Base-by-base conservation (phyloP, 2,329 filamentous ascomycete genomes). In the Sporothrix brasiliensis region DNA sequence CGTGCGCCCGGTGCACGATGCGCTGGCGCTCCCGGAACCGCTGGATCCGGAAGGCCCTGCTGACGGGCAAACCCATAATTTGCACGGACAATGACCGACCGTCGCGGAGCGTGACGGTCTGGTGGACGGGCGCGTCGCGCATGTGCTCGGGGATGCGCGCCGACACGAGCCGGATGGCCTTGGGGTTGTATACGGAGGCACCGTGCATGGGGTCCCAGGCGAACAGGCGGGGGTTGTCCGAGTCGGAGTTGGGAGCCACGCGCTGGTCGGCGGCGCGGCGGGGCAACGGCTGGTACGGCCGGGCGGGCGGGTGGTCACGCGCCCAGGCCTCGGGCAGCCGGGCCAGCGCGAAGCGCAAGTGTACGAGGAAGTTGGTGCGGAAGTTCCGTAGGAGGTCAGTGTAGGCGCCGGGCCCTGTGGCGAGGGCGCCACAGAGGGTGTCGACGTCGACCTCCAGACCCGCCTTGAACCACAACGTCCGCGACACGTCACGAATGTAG, bases 301-400 rank as follows among this genome's bases (percentile, higher is more conserved):
- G 52, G 30, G n/a, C 9, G 2, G 21, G 34, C n/a, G 53, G 41
- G 63, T 66, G 34, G 47, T 69, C 24, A 14, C 52, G 53, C 7
- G 60, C 49, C 52, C 65, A 68, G 24, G 34, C 21, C 41, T 69
- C 53, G 58, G 68, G 47, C 58, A 69, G 50, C 2, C 21, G 34
- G 16, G 39, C 39, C 24, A 72, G 50, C 34, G 49, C 66, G 24
- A 68, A 39, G 4, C 61, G 65, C 60, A 63, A 27, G 41, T 73
- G 69, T 11, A 72, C 69, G 2, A 71, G 47, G n/a, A 74, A 73
- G 58, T 72, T 73, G 34, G 69, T 73, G 66, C 52, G 66, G 47
- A 66, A 73, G 56, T 39, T 39, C 21, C 70, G 69, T 9, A 70
- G 19, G 19, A 54, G 30, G 0, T 69, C 67, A 4, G 30, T 47